Percentiles rank a stretch among this genome's conserved stretches.
Evolutionary conservation across 371 early-diverging fungal species (phyloP).

Genomic region (Vairimorpha ceranae): DNA sequence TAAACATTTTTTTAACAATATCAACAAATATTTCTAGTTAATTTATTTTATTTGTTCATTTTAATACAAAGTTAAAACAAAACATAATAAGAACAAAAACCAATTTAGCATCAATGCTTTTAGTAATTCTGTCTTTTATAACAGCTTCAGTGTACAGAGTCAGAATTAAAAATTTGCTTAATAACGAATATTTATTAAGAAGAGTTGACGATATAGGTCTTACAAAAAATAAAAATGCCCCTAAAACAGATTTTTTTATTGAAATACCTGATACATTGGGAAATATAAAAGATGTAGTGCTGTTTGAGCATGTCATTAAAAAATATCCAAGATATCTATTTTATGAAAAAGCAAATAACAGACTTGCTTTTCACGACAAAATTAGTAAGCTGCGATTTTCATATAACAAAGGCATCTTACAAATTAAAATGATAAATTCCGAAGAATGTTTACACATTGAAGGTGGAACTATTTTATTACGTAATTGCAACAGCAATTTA

Average conservation of each 20-base stretch:
- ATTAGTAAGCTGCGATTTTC: neutral
- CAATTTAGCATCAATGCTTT: too few relatives aligned
- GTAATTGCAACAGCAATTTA: neutral
- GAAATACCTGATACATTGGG: neutral
- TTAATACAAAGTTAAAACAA: too few relatives aligned
- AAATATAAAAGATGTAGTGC: neutral
- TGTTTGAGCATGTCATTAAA: neutral
- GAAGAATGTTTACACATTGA: neutral
- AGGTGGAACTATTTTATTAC: neutral
- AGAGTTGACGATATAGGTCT: neutral
- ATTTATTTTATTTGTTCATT: too few relatives aligned
- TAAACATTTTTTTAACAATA: too few relatives aligned
- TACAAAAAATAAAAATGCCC: neutral
- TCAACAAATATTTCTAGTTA: too few relatives aligned
- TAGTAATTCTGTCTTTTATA: too few relatives aligned
- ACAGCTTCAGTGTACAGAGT: neutral
- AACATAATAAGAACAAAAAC: too few relatives aligned
- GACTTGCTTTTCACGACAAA: neutral
- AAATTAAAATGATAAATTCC: neutral
- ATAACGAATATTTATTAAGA: neutral
- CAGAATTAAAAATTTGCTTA: neutral
- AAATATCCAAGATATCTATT: neutral
- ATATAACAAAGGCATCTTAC: neutral
- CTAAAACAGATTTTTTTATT: constrained; percentile 2
- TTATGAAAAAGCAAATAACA: neutral